Percentiles rank a stretch among this genome's conserved stretches.
These are phyloP conservation scores for Colletotrichum incanum DNA, from an alignment of 2,329 filamentous ascomycete genomes.

Conservation along the genomic window DNA sequence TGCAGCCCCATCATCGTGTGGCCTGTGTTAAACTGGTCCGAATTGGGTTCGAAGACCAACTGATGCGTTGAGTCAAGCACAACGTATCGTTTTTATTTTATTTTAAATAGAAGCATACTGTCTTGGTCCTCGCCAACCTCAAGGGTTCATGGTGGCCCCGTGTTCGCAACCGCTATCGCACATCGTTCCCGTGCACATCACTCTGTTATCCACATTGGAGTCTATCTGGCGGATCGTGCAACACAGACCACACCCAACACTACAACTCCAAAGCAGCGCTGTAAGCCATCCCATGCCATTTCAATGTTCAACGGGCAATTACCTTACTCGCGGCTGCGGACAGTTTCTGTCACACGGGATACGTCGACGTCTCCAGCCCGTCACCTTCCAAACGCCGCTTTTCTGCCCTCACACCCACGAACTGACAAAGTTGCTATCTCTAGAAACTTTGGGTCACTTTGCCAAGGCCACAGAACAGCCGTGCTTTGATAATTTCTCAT, in stretches of 20 bases:
- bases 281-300: background rate
- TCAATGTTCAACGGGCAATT: background rate
- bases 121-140: background rate
- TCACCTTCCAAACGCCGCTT: background rate
- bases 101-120: background rate
- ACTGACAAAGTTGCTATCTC: background rate
- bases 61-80: background rate
- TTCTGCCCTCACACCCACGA: background rate
- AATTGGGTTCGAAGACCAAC: background rate
- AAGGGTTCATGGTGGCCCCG: too few species aligned
- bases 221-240: background rate
- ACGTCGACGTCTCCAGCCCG: background rate
- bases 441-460: background rate
- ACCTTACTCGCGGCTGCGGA: conserved; percentile 3
- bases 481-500: background rate
- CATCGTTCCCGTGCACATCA: background rate
- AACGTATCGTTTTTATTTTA: background rate
- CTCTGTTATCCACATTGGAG: background rate
- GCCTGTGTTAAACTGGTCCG: background rate
- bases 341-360: background rate
- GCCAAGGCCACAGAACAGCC: background rate
- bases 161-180: too few species aligned
- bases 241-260: background rate
- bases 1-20: background rate
- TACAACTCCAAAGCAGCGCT: background rate